These are phyloP conservation scores for Croton setiger DNA, from an alignment of 441 rosid species.

Conservation along the genomic window DNA sequence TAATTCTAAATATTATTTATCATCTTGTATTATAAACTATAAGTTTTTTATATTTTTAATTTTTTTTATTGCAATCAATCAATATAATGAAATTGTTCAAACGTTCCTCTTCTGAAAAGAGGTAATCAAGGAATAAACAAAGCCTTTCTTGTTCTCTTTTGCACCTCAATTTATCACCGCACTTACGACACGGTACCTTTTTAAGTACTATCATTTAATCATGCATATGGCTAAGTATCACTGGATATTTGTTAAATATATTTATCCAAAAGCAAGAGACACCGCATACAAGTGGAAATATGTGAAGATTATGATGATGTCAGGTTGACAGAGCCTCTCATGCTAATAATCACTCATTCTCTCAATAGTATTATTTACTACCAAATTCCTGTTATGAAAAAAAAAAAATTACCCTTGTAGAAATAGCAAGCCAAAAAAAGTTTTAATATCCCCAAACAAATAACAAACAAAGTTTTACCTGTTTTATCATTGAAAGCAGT, in stretches of 20 bases:
- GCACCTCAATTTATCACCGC: not conserved
- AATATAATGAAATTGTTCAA: no score
- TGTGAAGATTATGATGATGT: not conserved
- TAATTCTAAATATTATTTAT: no score
- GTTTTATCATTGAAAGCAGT: slow-evolving; percentile 60
- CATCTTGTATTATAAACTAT: no score
- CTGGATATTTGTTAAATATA: slow-evolving; percentile 8
- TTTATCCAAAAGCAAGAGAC: not conserved
- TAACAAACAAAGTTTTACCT: slow-evolving; percentile 38
- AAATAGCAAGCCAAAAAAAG: not conserved
- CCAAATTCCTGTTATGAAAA: not conserved
- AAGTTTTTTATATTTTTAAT: no score
- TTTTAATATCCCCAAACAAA: not conserved
- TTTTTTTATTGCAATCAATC: no score
- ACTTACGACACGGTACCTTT: not conserved
- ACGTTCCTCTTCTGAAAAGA: no score
- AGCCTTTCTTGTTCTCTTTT: not conserved
- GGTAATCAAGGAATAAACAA: no score
- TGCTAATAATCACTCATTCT: no score
- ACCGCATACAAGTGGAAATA: not conserved
- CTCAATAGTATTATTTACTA: no score
- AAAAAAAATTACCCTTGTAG: not conserved
- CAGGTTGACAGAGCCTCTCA: not conserved
- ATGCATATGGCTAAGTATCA: not conserved
- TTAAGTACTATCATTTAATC: not conserved